Conservation (phyloP, 352 stramenopile species). For the Globisporangium barbulae region DNA sequence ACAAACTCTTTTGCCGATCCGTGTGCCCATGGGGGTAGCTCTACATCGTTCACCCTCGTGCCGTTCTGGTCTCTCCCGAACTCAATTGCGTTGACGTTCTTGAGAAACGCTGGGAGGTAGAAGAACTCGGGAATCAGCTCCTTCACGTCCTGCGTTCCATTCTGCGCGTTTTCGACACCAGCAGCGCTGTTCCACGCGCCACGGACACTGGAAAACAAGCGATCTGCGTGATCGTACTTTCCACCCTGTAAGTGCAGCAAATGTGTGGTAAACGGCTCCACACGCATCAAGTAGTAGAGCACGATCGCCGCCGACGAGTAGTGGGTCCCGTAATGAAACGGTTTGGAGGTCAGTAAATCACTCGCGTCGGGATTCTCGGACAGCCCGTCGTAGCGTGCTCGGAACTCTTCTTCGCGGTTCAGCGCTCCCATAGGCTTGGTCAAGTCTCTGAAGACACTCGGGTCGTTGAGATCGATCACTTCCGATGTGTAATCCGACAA, state of each 20-base stretch:
- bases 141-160: slow-evolving; percentile 95
- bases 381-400: slow-evolving; percentile 59
- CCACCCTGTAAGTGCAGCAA: slow-evolving; percentile 94
- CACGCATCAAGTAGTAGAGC: slow-evolving; percentile 96
- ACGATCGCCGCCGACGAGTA: slow-evolving; percentile 93
- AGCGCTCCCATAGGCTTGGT: slow-evolving; percentile 97
- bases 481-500: slow-evolving; percentile 94
- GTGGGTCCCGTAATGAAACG: slow-evolving; percentile 96
- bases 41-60: slow-evolving; percentile 86
- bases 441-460: slow-evolving; percentile 92
- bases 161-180: slow-evolving; percentile 58
- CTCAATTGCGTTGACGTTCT: slow-evolving; percentile 94
- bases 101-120: slow-evolving; percentile 93
- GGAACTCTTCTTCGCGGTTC: slow-evolving; percentile 86
- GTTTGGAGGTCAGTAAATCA: slow-evolving; percentile 46
- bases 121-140: slow-evolving; percentile 99
- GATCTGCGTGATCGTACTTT: slow-evolving; percentile 98
- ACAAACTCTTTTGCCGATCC: slow-evolving; percentile 94
- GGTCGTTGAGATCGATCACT: slow-evolving; percentile 92
- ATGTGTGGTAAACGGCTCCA: slow-evolving; percentile 95
- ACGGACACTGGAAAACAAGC: slow-evolving; percentile 94
- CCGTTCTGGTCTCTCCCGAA: slow-evolving; percentile 91
- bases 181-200: slow-evolving; percentile 89
- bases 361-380: slow-evolving; percentile 34
- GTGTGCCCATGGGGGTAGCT: slow-evolving; percentile 93